These are phyloP conservation scores for Phlebiopsis flavidoalba DNA, from an alignment of 768 basidiomycete genomes.

Conservation along the genomic window DNA sequence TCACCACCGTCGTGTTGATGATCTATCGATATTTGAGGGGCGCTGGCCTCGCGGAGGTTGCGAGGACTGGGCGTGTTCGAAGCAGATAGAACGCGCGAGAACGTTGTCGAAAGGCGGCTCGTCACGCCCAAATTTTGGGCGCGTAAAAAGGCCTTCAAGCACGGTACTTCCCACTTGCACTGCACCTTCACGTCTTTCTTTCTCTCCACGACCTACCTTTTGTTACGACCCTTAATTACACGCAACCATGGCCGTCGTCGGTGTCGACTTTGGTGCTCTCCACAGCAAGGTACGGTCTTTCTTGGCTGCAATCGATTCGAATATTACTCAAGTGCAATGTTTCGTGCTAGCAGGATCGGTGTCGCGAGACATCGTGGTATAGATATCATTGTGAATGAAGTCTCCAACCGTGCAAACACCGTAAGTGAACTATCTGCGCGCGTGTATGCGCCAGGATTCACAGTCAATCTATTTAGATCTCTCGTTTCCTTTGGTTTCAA, in stretches of 20 bases:
- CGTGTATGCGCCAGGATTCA: not conserved
- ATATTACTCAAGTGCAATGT: not conserved
- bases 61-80: not conserved
- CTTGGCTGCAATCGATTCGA: not conserved
- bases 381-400: constrained; percentile 98
- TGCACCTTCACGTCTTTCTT: constrained; percentile 8
- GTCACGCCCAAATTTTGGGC: constrained; percentile 25
- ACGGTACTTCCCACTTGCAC: not conserved
- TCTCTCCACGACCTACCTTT: constrained; percentile 8
- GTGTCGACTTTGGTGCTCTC: constrained; percentile 89
- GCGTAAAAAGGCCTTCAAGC: constrained; percentile 22
- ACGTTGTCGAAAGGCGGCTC: constrained; percentile 5
- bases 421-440: constrained; percentile 44
- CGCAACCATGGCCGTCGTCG: constrained; percentile 80
- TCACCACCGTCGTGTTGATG: not conserved
- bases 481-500: constrained; percentile 92
- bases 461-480: constrained; percentile 47
- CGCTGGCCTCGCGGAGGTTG: not conserved
- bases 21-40: not conserved
- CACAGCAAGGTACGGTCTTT: constrained; percentile 67
- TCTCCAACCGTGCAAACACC: constrained; percentile 95
- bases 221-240: not conserved
- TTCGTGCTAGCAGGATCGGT: constrained; percentile 67
- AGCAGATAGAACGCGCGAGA: constrained; percentile 11
- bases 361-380: constrained; percentile 94